These are phyloP conservation scores for Leccinum griseonigrum DNA, from an alignment of 1,284 basidiomycete species.

Conservation along the genomic window DNA sequence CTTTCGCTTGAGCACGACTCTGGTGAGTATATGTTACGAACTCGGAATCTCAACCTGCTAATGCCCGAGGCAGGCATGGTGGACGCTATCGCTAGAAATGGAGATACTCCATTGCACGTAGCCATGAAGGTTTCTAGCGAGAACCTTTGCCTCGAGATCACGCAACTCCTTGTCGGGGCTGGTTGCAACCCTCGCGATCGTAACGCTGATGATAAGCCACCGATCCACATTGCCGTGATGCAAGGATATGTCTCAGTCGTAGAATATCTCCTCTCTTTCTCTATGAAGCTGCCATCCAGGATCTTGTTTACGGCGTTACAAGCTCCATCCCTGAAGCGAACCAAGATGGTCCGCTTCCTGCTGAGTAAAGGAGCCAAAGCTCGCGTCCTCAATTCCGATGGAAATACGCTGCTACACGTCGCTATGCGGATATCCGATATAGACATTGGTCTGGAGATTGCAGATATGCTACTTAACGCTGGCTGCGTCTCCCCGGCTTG, in stretches of 20 bases:
- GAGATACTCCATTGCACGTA: not conserved
- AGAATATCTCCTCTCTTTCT: not conserved
- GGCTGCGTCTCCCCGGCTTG: not conserved
- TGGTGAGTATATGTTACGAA: not conserved
- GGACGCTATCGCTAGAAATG: not conserved
- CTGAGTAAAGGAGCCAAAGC: not conserved
- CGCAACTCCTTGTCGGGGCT: not conserved
- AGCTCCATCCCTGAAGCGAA: not conserved
- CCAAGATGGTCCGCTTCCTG: not conserved
- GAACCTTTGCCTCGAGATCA: not conserved
- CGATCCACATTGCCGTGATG: not conserved
- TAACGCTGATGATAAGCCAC: not conserved
- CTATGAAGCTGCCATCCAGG: not conserved
- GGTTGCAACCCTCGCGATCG: not conserved
- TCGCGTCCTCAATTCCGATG: not conserved
- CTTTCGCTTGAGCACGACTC: not conserved
- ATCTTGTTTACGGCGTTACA: conserved; percentile 5
- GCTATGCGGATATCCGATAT: not conserved
- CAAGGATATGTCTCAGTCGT: not conserved
- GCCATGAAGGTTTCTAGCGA: not conserved
- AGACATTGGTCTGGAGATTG: not conserved
- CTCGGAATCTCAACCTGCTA: not conserved
- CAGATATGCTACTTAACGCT: not conserved
- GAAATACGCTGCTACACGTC: not conserved
- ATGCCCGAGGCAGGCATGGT: not conserved